A percentile compares a stretch with the other conserved stretches of the same genome.
Evolutionary conservation across 306 rosid genomes (phyloP).

Genomic region (barrel medic (Medicago truncatula)): MtrunA17r5.0-ANR NC_053047.1:33758501-33759000

Average conservation of each 20-base stretch:
- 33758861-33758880: constrained; percentile 77
- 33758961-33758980: background rate
- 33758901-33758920: constrained; percentile 52
- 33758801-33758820: constrained; percentile 81
- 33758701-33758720: background rate
- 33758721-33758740: constrained; percentile 20
- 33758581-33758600: constrained; percentile 33
- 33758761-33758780: constrained; percentile 74
- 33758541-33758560: constrained; percentile 10
- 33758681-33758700: constrained; percentile 1
- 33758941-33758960: background rate
- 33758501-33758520: constrained; percentile 6
- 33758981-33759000: background rate
- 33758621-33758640: constrained; percentile 18
- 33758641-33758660: constrained; percentile 19
- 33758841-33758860: constrained; percentile 66
- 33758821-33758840: constrained; percentile 86
- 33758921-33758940: background rate
- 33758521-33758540: background rate
- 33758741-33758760: constrained; percentile 42
- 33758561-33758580: constrained; percentile 11
- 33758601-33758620: constrained; percentile 5
- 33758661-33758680: background rate
- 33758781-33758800: constrained; percentile 75
- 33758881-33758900: constrained; percentile 72